Base-by-base conservation (phyloP, 805 yeast genomes). In the Kuraishia ogatae region DNA sequence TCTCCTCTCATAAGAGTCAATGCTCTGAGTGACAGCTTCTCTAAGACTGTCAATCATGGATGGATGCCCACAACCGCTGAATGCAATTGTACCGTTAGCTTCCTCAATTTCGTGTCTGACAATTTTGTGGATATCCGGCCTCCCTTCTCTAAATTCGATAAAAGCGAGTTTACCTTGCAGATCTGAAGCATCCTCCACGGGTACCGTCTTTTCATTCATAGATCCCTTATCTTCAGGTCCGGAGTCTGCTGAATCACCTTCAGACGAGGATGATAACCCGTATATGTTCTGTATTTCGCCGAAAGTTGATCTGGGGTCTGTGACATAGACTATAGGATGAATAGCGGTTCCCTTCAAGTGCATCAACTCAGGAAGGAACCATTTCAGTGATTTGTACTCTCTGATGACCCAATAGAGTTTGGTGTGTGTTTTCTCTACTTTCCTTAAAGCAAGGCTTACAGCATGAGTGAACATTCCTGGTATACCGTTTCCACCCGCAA, bases 401-500 rank as follows among this genome's bases (percentile, higher is more conserved):
- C 84, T 73, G 10, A 87, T 73, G 8, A 79, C 75, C 96, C 96
- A 89, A 43, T 79, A 68, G 54, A 88, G 73, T 55, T 79, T 77
- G 29, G 75, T 66, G 48, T 66, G 64, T 23, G 68, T 72, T 50
- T 69, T 67, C 7, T 43, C 56, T 22, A 57, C 59, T 20, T 63
- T 54, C 46, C 60, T 61, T 20, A 62, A 60, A 7, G 72, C 77
- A n/a, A 62, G 54, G 2, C 54, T 50, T 1, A 50, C 13, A 1
- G 74, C 75, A 59, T 76, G 77, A 20, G 75, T 72, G 51, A 70
- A 67, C 23, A 76, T 68, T 22, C 83, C 88, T 0, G 93, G 84
- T 53, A 87, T 73, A 54, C 94, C 94, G 54, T 82, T 82, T 29
- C 94, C 93, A 51, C 90, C 92, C 7, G 92, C 86, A 23, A 87